Conservation (phyloP, 176 grass and related monocot species). For the Oropetium thomaeum region DNA sequence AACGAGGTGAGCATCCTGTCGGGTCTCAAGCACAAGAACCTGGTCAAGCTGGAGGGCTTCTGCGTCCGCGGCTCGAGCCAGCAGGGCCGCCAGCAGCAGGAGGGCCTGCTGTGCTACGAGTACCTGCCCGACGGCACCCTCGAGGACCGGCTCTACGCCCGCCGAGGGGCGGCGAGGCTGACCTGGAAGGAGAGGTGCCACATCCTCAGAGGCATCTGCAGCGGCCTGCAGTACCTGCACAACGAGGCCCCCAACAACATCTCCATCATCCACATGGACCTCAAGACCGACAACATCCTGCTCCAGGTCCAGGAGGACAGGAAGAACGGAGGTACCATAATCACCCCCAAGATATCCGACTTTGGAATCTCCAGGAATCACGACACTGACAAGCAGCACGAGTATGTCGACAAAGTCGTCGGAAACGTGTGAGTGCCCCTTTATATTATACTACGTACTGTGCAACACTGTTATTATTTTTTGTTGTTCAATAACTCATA, state of each 20-base stretch:
- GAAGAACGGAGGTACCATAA: neutral
- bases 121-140: slow-evolving; percentile 4
- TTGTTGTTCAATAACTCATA: no score
- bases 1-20: neutral
- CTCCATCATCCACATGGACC: slow-evolving; percentile 15
- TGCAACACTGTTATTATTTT: no score
- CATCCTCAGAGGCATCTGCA: slow-evolving; percentile 4
- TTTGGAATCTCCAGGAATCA: slow-evolving; percentile 11
- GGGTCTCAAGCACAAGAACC: slow-evolving; percentile 14
- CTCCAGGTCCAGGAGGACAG: neutral
- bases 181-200: neutral
- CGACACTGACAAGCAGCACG: neutral
- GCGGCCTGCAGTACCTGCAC: slow-evolving; percentile 9
- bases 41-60: slow-evolving; percentile 9
- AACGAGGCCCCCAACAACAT: neutral
- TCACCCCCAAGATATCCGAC: slow-evolving; percentile 1
- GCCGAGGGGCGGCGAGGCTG: neutral
- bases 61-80: neutral
- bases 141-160: neutral
- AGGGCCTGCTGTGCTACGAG: slow-evolving; percentile 4
- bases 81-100: neutral
- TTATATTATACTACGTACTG: no score
- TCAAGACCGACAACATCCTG: slow-evolving; percentile 4
- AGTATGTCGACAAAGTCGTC: neutral
- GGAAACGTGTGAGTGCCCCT: neutral